Conservation (phyloP, 306 rosid species). For the Acmispon strigosus region DNA sequence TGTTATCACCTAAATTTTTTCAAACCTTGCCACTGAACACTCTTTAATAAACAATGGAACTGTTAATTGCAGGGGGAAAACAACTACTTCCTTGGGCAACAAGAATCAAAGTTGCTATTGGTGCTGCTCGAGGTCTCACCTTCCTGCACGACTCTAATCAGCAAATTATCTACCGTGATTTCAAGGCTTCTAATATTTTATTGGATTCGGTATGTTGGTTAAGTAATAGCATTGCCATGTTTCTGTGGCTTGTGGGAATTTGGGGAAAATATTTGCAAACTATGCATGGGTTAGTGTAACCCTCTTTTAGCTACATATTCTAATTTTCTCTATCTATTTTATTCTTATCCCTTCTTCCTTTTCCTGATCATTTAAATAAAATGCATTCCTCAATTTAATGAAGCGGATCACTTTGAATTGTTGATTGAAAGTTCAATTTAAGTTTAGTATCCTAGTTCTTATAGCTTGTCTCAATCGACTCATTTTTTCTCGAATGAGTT, state of each 20-base stretch:
- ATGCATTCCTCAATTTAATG: background rate
- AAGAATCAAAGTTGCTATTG: slow-evolving; percentile 67
- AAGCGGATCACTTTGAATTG: background rate
- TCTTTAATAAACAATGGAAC: slow-evolving; percentile 4
- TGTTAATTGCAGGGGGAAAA: slow-evolving; percentile 36
- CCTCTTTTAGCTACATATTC: background rate
- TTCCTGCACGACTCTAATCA: slow-evolving; percentile 57
- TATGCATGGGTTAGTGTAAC: background rate
- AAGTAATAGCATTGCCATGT: background rate
- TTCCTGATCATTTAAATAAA: background rate
- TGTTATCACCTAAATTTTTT: background rate
- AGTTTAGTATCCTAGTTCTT: too few species aligned
- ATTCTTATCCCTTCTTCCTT: background rate
- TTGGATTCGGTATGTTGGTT: slow-evolving; percentile 60
- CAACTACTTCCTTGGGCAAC: slow-evolving; percentile 58
- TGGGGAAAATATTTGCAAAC: slow-evolving; percentile 7
- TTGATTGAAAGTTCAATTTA: background rate
- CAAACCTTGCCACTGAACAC: background rate
- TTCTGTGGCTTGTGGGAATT: background rate
- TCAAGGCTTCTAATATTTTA: slow-evolving; percentile 84
- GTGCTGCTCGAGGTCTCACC: slow-evolving; percentile 72
- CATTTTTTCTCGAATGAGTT: too few species aligned
- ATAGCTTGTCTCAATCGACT: too few species aligned
- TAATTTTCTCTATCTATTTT: background rate
- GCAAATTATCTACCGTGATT: slow-evolving; percentile 84